Percentiles rank a stretch among this genome's conserved stretches.
phyloP scores from a whole-genome alignment of 257 asterid genomes.

The Asclepias syriaca region DNA sequence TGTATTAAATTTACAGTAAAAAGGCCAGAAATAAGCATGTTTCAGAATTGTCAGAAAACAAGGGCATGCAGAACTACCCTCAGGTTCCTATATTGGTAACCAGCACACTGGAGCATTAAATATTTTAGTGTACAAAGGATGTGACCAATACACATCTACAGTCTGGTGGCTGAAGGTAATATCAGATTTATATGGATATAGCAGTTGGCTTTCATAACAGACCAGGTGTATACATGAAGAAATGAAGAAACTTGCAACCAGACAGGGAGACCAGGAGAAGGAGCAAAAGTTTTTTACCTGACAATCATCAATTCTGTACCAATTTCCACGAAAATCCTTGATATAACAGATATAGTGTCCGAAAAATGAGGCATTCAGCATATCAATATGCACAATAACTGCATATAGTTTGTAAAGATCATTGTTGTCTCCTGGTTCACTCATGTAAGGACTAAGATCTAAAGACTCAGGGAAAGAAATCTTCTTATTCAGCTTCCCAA shows the following conservation, averaged over 20 bases:
- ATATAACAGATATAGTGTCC: constrained; percentile 96
- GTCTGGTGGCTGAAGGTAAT: background rate
- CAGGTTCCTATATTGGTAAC: background rate
- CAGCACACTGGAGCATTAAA: background rate
- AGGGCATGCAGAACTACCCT: background rate
- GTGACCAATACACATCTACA: background rate
- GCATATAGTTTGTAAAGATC: constrained; percentile 87
- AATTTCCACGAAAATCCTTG: constrained; percentile 73
- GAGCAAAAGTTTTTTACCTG: constrained; percentile 43
- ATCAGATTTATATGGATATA: background rate
- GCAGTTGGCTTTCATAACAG: background rate
- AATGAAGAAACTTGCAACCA: background rate
- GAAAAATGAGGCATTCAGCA: constrained; percentile 95
- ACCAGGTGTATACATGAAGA: background rate
- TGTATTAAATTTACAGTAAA: background rate
- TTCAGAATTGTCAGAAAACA: background rate
- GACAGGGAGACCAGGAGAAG: background rate
- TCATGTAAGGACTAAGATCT: constrained; percentile 77
- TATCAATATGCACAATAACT: constrained; percentile 92
- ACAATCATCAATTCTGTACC: constrained; percentile 91
- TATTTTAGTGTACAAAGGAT: background rate
- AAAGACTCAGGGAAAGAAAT: constrained; percentile 82
- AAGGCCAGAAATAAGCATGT: background rate
- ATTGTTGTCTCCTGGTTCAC: constrained; percentile 54
- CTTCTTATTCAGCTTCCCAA: constrained; percentile 95